phyloP scores from a whole-genome alignment of 1,284 basidiomycete species.

The Stereum hirsutum region DNA sequence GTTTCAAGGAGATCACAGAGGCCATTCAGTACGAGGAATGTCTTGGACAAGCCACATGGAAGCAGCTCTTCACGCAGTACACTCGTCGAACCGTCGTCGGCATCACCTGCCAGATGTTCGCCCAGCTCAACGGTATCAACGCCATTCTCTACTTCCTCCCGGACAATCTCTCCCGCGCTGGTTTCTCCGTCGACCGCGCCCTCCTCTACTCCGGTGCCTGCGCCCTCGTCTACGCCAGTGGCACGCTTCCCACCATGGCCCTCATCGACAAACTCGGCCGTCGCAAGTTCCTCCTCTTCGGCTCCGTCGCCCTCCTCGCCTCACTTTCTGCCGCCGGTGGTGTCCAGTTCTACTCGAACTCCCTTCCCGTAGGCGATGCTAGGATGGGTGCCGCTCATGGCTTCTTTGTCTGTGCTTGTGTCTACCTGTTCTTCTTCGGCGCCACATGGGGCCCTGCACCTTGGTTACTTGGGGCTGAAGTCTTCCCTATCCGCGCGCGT shows the following conservation, averaged over 20 bases:
- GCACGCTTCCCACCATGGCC: constrained; percentile 49
- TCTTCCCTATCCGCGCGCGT: constrained; percentile 61
- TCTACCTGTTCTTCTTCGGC: constrained; percentile 37
- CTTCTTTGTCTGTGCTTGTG: constrained; percentile 32
- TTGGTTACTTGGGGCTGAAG: constrained; percentile 50
- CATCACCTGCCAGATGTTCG: constrained; percentile 44
- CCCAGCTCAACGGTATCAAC: constrained; percentile 50
- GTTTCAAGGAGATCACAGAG: constrained; percentile 32
- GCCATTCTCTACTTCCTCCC: constrained; percentile 43
- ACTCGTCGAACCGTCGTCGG: constrained; percentile 35
- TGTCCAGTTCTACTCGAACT: constrained; percentile 31
- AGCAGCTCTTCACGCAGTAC: constrained; percentile 36
- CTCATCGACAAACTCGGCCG: constrained; percentile 48
- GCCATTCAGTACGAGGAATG: constrained; percentile 30
- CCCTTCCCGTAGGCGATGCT: constrained; percentile 25
- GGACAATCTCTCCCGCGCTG: constrained; percentile 38
- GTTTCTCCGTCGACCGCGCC: constrained; percentile 33
- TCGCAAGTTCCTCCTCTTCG: constrained; percentile 38
- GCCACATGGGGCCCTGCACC: constrained; percentile 59
- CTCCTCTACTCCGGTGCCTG: constrained; percentile 44
- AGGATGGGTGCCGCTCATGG: constrained; percentile 33
- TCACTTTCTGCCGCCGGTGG: constrained; percentile 34
- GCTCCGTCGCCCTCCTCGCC: constrained; percentile 31
- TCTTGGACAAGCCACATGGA: constrained; percentile 33
- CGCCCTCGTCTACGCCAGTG: constrained; percentile 47